Percentiles rank a stretch among this genome's conserved stretches.
These are phyloP conservation scores for Xylona heveae DNA, from an alignment of 495 filamentous ascomycete genomes.

Conservation along the genomic window DNA sequence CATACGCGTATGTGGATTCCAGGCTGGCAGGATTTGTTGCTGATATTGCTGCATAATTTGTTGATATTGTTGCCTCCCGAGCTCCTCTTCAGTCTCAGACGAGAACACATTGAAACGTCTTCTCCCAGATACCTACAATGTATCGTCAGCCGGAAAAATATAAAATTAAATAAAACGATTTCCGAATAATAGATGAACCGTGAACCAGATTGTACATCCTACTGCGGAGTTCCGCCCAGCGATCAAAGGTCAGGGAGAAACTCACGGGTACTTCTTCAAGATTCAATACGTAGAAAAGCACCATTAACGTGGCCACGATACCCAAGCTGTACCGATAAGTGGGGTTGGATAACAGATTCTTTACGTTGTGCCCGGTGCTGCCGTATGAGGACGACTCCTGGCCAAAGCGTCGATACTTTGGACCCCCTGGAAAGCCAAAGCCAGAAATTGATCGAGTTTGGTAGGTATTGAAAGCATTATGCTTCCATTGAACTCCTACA, in stretches of 20 bases:
- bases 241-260: neutral
- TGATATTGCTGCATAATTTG: conserved; percentile 25
- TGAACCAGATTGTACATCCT: conserved; percentile 1
- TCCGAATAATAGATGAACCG: neutral
- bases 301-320: too few relatives aligned
- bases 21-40: conserved; percentile 25
- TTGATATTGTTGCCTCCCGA: conserved; percentile 29
- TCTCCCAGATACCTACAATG: conserved; percentile 38
- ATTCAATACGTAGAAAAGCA: conserved; percentile 52
- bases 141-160: neutral
- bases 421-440: too few relatives aligned
- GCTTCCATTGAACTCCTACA: too few relatives aligned
- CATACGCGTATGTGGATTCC: conserved; percentile 25
- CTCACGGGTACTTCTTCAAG: conserved; percentile 54
- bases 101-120: conserved; percentile 63
- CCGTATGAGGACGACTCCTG: too few relatives aligned
- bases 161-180: conserved; percentile 1
- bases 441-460: too few relatives aligned
- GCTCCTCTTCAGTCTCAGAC: conserved; percentile 26
- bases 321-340: too few relatives aligned
- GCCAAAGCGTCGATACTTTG: too few relatives aligned
- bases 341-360: too few relatives aligned
- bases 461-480: too few relatives aligned
- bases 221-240: neutral
- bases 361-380: too few relatives aligned